These are phyloP conservation scores for Zygoascus ofunaensis DNA, from an alignment of 805 yeast species.

Conservation along the genomic window DNA sequence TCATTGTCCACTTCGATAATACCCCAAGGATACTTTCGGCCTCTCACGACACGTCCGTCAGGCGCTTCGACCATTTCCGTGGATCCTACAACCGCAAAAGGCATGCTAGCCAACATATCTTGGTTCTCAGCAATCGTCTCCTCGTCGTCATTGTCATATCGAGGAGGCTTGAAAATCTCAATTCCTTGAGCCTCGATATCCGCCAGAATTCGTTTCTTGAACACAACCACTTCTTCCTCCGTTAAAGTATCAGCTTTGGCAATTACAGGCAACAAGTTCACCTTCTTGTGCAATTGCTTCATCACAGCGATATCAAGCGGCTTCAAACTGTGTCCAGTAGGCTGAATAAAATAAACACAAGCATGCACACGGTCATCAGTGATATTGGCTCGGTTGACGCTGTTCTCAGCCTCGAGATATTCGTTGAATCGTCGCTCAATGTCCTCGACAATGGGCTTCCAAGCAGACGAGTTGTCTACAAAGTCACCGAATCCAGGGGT, in stretches of 20 bases:
- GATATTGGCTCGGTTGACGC: slow-evolving; percentile 60
- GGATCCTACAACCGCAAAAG: slow-evolving; percentile 93
- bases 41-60: slow-evolving; percentile 79
- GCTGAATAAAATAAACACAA: slow-evolving; percentile 86
- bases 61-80: slow-evolving; percentile 53
- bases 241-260: slow-evolving; percentile 92
- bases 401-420: slow-evolving; percentile 83
- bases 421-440: slow-evolving; percentile 78
- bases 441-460: slow-evolving; percentile 90
- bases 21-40: slow-evolving; percentile 97
- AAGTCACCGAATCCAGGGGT: slow-evolving; percentile 93
- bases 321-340: slow-evolving; percentile 89
- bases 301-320: slow-evolving; percentile 83
- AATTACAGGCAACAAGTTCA: slow-evolving; percentile 87
- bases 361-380: slow-evolving; percentile 88
- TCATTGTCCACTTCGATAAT: slow-evolving; percentile 90
- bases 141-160: slow-evolving; percentile 75
- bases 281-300: slow-evolving; percentile 81
- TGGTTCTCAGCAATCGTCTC: slow-evolving; percentile 61
- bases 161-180: slow-evolving; percentile 65
- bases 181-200: slow-evolving; percentile 72
- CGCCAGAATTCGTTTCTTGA: slow-evolving; percentile 66
- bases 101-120: slow-evolving; percentile 61
- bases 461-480: slow-evolving; percentile 66
- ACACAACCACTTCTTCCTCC: slow-evolving; percentile 68